phyloP scores from a whole-genome alignment of 2,329 filamentous ascomycete genomes.

The Neonectria ditissima region DNA sequence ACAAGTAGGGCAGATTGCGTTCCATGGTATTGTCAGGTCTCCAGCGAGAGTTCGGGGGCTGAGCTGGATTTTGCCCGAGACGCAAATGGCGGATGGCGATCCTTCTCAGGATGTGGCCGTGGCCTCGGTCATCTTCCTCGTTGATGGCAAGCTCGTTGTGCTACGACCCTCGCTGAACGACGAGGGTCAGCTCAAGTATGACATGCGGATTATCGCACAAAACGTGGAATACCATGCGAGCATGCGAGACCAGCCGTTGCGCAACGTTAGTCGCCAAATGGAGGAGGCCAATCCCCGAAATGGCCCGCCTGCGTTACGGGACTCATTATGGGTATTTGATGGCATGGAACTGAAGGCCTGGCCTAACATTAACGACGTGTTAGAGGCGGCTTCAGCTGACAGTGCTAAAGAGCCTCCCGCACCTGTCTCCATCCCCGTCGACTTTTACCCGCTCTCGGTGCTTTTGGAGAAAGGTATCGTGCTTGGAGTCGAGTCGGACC shows the following conservation, averaged over 20 bases:
- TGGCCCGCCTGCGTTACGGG: slow-evolving; percentile 69
- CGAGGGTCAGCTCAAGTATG: slow-evolving; percentile 90
- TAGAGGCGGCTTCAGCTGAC: slow-evolving; percentile 76
- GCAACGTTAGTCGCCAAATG: slow-evolving; percentile 47
- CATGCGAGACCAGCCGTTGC: slow-evolving; percentile 82
- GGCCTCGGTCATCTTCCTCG: slow-evolving; percentile 94
- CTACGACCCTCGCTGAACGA: slow-evolving; percentile 88
- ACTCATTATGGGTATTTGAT: slow-evolving; percentile 96
- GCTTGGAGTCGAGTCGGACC: slow-evolving; percentile 89
- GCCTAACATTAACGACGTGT: slow-evolving; percentile 87
- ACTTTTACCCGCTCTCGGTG: slow-evolving; percentile 94
- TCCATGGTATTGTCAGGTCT: slow-evolving; percentile 95
- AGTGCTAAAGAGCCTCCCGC: slow-evolving; percentile 76
- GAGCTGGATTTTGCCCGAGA: slow-evolving; percentile 95
- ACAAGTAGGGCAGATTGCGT: slow-evolving; percentile 97
- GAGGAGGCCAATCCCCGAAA: slow-evolving; percentile 42
- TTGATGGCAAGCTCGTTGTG: slow-evolving; percentile 95
- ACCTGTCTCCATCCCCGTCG: slow-evolving; percentile 83
- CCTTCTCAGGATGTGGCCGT: slow-evolving; percentile 95
- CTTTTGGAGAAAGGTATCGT: slow-evolving; percentile 91
- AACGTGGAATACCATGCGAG: slow-evolving; percentile 96
- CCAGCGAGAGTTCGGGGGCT: slow-evolving; percentile 92
- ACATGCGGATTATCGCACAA: slow-evolving; percentile 96
- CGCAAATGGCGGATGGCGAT: slow-evolving; percentile 89
- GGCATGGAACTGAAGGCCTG: slow-evolving; percentile 87